A percentile compares a stretch with the other conserved stretches of the same genome.
Evolutionary conservation across 768 basidiomycete species (phyloP).

Genomic region (Tephrocybe sp.): DNA sequence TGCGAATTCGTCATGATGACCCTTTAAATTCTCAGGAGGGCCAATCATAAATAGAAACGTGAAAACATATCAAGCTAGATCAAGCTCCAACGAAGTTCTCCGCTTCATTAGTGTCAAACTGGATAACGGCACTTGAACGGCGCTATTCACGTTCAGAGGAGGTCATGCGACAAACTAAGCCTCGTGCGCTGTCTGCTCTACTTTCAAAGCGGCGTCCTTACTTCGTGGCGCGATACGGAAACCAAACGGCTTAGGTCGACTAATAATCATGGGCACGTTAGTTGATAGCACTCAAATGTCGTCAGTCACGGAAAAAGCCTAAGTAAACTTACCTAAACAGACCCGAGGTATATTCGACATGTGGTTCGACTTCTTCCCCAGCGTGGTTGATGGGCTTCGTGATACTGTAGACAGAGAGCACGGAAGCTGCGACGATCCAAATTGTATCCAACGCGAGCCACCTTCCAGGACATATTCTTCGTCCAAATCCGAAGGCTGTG

Average conservation of each 20-base stretch:
- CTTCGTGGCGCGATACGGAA: constrained; percentile 11
- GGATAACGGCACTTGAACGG: too few relatives aligned
- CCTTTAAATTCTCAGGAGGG: too few relatives aligned
- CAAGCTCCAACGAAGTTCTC: neutral
- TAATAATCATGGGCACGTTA: neutral
- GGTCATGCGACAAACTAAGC: neutral
- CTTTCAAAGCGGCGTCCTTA: neutral
- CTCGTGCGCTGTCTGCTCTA: constrained; percentile 8
- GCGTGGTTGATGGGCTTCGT: constrained; percentile 2
- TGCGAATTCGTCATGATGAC: too few relatives aligned
- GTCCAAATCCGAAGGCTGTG: constrained; percentile 13
- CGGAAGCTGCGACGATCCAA: constrained; percentile 12
- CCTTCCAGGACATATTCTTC: constrained; percentile 8
- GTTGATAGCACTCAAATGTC: neutral
- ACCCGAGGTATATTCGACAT: constrained; percentile 10
- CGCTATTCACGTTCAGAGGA: too few relatives aligned
- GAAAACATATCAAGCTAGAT: neutral
- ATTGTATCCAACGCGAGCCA: constrained; percentile 11
- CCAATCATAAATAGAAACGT: too few relatives aligned
- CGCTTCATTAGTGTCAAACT: neutral
- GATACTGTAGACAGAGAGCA: constrained; percentile 3
- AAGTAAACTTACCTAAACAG: constrained; percentile 8
- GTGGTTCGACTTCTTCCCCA: constrained; percentile 8
- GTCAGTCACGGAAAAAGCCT: neutral
- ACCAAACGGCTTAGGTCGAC: constrained; percentile 10